A percentile compares a stretch with the other conserved stretches of the same genome.
Evolutionary conservation across 371 early-diverging fungal species (phyloP).

Genomic region (Globomyces sp.): DNA sequence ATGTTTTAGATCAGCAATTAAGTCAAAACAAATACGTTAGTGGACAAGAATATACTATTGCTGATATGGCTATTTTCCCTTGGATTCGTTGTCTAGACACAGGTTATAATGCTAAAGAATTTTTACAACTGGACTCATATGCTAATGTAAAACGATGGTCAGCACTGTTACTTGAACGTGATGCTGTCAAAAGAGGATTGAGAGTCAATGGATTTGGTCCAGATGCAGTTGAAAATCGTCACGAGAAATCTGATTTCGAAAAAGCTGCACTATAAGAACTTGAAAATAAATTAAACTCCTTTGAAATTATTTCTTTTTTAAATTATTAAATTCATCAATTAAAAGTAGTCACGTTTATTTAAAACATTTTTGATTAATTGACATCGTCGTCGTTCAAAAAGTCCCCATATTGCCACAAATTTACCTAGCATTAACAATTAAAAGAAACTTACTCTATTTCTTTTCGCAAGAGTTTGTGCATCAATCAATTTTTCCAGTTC

Average conservation of each 20-base stretch:
- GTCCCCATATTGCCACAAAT: slow-evolving; percentile 91
- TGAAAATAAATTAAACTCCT: too few species aligned
- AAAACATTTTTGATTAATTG: background rate
- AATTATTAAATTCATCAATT: background rate
- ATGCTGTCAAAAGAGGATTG: slow-evolving; percentile 7
- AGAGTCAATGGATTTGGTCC: background rate
- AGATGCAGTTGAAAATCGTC: background rate
- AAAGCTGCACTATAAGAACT: background rate
- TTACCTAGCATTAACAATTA: slow-evolving; percentile 40
- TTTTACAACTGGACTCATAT: slow-evolving; percentile 13
- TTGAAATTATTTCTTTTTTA: background rate
- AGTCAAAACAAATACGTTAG: slow-evolving; percentile 20
- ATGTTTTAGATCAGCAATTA: slow-evolving; percentile 21
- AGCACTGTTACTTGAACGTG: background rate
- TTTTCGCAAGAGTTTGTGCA: slow-evolving; percentile 59
- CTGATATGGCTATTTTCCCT: slow-evolving; percentile 27
- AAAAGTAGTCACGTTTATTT: background rate
- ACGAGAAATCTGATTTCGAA: background rate
- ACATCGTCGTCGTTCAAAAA: slow-evolving; percentile 67
- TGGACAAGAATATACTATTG: slow-evolving; percentile 21
- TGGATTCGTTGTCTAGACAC: slow-evolving; percentile 14
- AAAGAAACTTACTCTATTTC: slow-evolving; percentile 55
- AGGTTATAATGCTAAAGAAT: slow-evolving; percentile 16
- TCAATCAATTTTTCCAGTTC: slow-evolving; percentile 55
- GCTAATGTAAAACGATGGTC: slow-evolving; percentile 17